Conservation (phyloP, 2,329 filamentous ascomycete genomes). For the Penicillium sclerotiorum region DNA sequence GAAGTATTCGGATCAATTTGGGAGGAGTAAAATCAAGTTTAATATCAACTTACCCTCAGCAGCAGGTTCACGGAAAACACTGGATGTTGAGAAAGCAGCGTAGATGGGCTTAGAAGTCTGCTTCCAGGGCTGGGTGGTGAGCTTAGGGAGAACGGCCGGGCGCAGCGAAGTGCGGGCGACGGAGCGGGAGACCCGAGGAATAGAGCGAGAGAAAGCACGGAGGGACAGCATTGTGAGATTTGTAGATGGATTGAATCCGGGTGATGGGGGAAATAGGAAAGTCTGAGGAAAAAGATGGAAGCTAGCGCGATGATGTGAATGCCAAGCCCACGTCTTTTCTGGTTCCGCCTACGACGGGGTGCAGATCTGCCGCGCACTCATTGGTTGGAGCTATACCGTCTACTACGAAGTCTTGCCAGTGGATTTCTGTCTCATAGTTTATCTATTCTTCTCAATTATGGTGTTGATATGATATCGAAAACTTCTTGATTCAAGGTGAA, state of each 20-base stretch:
- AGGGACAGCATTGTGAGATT: conserved; percentile 68
- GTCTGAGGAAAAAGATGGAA: conserved; percentile 23
- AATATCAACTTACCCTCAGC: conserved; percentile 47
- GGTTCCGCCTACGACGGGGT: conserved; percentile 16
- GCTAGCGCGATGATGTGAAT: conserved; percentile 32
- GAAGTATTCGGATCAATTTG: not conserved
- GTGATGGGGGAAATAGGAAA: conserved; percentile 19
- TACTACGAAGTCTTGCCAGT: no score
- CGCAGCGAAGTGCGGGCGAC: conserved; percentile 56
- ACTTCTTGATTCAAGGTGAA: no score
- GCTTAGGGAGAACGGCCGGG: conserved; percentile 53
- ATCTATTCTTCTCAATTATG: no score
- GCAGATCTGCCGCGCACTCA: conserved; percentile 22
- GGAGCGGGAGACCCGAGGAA: conserved; percentile 65
- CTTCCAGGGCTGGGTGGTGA: conserved; percentile 54
- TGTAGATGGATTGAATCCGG: conserved; percentile 8
- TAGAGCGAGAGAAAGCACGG: conserved; percentile 65
- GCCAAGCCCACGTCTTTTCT: conserved; percentile 28
- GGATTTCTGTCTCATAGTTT: no score
- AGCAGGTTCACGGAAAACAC: conserved; percentile 44
- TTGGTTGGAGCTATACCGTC: not conserved
- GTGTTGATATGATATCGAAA: no score
- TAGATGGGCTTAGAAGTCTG: conserved; percentile 45
- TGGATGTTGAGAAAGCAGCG: conserved; percentile 52
- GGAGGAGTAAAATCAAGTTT: no score